Evolutionary conservation across 495 filamentous ascomycete genomes (phyloP), one percentile per base, ranked within the genome.

Genomic region (Chlorociboria aeruginascens): DNA sequence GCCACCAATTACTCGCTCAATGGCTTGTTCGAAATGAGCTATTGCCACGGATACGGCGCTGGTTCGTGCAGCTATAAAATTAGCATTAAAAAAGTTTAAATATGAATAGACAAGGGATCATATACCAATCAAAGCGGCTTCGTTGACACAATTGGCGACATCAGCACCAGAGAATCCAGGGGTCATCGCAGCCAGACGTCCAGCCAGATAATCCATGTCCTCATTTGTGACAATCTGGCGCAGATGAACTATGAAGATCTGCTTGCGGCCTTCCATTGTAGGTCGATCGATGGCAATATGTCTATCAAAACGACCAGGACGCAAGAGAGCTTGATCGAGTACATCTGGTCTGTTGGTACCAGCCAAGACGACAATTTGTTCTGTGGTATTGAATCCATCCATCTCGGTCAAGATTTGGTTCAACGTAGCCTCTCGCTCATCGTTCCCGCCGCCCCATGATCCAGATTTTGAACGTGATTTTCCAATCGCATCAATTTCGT

Each of bases 331-430:
- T 68, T 89, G 85, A 63, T 98, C 92, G 11, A 98, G 79, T 43
- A 97, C 78, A 63, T 97, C 92, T 29, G 88, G 81, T 63, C 92
- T 73, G 65, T 97, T 97, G 34, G 92, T 98, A 69, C 93, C 92
- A 39, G 92, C 92, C 47, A 98, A 76, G n/a, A 98, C 92, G 47
- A 97, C 90, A 31, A 98, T 84, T 68, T 97, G 93, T 57, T 98
- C 92, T 1, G 84, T 78, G 8, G 92, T 97, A 61, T 96, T 97
- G 78, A 97, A 97, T 44, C 92, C 92, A 63, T 98, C 92, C 92
- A 98, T 98, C 63, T 98, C 93, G 0, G 92, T 98, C 42, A 98
- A 73, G 48, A 98, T 95, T 67, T 98, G 92, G 63, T 98, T 98
- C 35, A 98, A 79, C 1, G 92, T 98, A 40, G 83, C 84, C 64